Conservation (phyloP, 2,329 filamentous ascomycete species). For the Phoma sp. region DNA sequence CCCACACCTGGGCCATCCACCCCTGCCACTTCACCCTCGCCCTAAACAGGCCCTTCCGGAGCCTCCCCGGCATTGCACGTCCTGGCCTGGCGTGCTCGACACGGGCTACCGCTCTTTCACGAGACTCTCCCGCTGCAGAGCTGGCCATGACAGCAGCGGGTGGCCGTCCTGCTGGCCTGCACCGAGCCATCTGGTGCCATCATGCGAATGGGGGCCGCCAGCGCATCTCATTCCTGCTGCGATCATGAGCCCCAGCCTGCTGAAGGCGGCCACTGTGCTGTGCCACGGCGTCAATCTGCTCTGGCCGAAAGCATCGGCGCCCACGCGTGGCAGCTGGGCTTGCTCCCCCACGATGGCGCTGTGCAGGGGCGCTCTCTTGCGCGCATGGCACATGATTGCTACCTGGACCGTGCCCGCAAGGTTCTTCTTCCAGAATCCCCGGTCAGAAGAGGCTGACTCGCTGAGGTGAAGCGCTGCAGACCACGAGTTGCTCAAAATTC, state of each 20-base stretch:
- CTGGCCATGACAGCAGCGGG: conserved; percentile 11
- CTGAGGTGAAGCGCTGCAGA: conserved; percentile 8
- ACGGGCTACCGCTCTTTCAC: conserved; percentile 22
- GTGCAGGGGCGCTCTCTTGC: conserved; percentile 14
- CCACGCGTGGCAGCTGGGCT: conserved; percentile 24
- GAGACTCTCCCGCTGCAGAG: conserved; percentile 3
- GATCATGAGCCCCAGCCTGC: conserved; percentile 8
- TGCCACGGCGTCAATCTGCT: conserved; percentile 11
- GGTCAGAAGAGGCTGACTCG: conserved; percentile 39
- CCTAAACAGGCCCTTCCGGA: conserved; percentile 26
- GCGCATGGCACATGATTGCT: conserved; percentile 38
- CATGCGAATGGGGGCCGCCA: conserved; percentile 1
- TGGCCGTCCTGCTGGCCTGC: background rate
- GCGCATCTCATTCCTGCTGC: conserved; percentile 13
- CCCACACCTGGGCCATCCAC: conserved; percentile 22
- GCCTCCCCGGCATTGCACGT: conserved; percentile 30
- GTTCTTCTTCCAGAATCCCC: conserved; percentile 43
- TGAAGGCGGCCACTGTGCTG: conserved; percentile 3
- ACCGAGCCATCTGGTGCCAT: conserved; percentile 1
- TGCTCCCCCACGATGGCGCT: conserved; percentile 21
- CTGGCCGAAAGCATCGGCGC: conserved; percentile 26
- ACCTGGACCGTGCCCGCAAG: conserved; percentile 30
- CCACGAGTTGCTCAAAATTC: background rate
- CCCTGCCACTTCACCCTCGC: conserved; percentile 20
- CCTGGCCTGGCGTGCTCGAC: conserved; percentile 20